Base-by-base conservation (phyloP, 441 rosid genomes). In the Arabidopsis hybrid region DNA sequence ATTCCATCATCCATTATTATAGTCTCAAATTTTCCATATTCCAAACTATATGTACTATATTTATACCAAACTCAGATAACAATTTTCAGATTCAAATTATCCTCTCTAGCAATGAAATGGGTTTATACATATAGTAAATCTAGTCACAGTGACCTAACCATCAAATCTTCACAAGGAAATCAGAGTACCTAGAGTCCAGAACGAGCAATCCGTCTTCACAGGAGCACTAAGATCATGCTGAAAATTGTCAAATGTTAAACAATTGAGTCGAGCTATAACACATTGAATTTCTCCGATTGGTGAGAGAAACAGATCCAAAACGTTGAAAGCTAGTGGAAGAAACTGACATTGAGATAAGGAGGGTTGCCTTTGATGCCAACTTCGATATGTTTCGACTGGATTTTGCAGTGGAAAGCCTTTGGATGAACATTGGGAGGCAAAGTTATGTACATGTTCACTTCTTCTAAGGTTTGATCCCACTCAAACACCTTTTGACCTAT, bases 351-450 rank as follows among this genome's bases (percentile, higher is more conserved):
- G 82, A 95, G 96, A 73, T 87, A 95, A 63, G 97, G 98, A 80
- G 99, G 88, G 82, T 87, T 92, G 85, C 97, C 99, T 76, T 88
- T 91, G 93, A 95, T 91, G 67, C 99, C 96, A 62, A 95, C 81
- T 84, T 91, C 96, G 72, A 86, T 50, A 79, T 91, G 97, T 62
- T 86, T 90, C 40, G 93, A 86, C 67, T 91, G 84, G 74, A 92
- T 86, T 83, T 87, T 92, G 83, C 96, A 95, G 65, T 84, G 86
- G 71, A 92, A 89, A 39, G 80, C 89, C 88, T 95, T 92, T 8
- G 91, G 61, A 34, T 57, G 84, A 72, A 91, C 85, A 68, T 88
- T 91, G 4, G 90, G 91, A 0, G 97, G 97, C 38, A 89, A 69
- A 16, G 67, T 82, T 46, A 92, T 88, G 78, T 92, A 95, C 53